Evolutionary conservation across 2,329 filamentous ascomycete genomes (phyloP), one percentile per base, ranked within the genome.

Genomic region (Botryosphaeria agaves): DNA sequence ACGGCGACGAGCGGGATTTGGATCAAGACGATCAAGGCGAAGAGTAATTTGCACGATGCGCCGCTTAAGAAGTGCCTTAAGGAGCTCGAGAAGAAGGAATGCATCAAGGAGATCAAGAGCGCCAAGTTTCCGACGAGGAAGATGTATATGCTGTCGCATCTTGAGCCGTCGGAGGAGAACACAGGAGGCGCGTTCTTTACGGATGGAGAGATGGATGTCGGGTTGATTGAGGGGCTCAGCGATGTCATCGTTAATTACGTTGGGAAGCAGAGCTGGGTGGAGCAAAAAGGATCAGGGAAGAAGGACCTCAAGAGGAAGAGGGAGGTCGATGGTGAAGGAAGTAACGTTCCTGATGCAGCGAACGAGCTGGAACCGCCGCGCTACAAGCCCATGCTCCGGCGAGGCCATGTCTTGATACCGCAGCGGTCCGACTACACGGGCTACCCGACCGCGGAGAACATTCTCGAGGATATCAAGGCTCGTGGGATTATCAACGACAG

Each of bases 101-200:
- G 91, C 49, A 84, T 98, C 52, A 79, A 80, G 45, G 73, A 76
- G 34, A 84, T 95, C 57, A 89, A 87, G 57, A 89, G 78, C 52
- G 84, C 92, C 55, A 84, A 92, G 57, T 76, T 80, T 47, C 82
- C 83, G 17, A 80, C 76, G 41, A 79, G 89, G 49, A 93, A 92
- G 57, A 93, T 92, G 69, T 98, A 89, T 64, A 92, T 98, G 66
- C 76, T 93, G 46, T 72, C 76, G 32, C 76, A 76, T 38, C 69
- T 98, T 36, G 72, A 74, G 7, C 87, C 89, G 0, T 82, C 77
- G 32, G 85, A 94, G 37, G 79, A 89, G 37, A 81, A 91, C 28
- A 92, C 84, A 0, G 89, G 89, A 28, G 89, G 89, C 2, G 79
- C 83, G 6, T 98, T 87, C 82, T 94, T 89, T 52, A 85, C 81